phyloP scores from a whole-genome alignment of 345 rosid species.

The Bruguiera sexangula region DNA sequence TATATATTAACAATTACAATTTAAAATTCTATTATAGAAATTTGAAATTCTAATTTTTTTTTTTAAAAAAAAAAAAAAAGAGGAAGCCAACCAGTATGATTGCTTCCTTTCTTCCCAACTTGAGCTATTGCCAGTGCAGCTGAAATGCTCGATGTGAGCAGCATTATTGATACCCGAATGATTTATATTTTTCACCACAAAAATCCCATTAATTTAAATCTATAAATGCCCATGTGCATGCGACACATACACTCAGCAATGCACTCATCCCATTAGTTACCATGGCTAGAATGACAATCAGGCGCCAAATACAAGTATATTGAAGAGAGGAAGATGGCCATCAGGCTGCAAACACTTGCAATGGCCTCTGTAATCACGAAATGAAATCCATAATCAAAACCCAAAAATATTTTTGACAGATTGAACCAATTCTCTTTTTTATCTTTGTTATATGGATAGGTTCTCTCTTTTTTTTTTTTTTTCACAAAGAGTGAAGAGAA shows the following conservation, averaged over 20 bases:
- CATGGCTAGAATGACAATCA: conserved; percentile 39
- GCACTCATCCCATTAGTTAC: conserved; percentile 16
- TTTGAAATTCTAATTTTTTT: too few species aligned
- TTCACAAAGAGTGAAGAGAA: too few species aligned
- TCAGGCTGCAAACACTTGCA: conserved; percentile 36
- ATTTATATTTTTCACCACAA: background rate
- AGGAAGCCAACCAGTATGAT: conserved; percentile 63
- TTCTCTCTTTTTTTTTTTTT: too few species aligned
- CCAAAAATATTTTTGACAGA: too few species aligned
- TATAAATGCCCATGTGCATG: too few species aligned
- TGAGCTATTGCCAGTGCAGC: conserved; percentile 54
- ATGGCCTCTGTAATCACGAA: conserved; percentile 52
- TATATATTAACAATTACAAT: too few species aligned
- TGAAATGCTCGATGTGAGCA: conserved; percentile 49
- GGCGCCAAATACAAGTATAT: conserved; percentile 23
- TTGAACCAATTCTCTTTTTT: conserved; percentile 8
- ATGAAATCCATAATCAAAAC: background rate
- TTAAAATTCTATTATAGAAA: too few species aligned
- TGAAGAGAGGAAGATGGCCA: conserved; percentile 30
- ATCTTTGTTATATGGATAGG: too few species aligned
- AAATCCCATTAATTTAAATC: too few species aligned
- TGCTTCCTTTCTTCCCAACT: conserved; percentile 56
- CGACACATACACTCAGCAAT: too few species aligned
- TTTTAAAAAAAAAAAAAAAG: too few species aligned
- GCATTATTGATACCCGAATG: conserved; percentile 25